Base-by-base conservation (phyloP, 2,329 filamentous ascomycete genomes). In the Epichloe baconii region DNA sequence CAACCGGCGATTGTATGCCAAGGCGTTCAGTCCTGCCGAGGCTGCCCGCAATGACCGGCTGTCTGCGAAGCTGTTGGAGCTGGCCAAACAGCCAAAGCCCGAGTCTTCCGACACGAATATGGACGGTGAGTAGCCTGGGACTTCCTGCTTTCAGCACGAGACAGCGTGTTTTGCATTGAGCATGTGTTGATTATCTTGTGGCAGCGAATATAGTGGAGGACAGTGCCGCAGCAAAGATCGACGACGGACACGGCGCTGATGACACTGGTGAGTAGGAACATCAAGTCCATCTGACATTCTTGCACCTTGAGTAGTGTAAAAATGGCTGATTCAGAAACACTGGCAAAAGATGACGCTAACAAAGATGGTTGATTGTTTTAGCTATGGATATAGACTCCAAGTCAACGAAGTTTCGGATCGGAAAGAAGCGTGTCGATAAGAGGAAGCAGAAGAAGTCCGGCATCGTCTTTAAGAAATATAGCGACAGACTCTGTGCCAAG, bases 1-100 rank as follows among this genome's bases (percentile, higher is more conserved):
- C 74, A 88, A 89, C 71, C 77, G 79, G 59, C 83, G 80, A 61
- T 77, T 95, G 57, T 90, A 90, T 68, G 75, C 79, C 57, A 82
- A 80, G 57, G 85, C 96, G 57, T 96, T 95, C 69, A 87, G 85
- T 1, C 91, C 91, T 15, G 82, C 83, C 51, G 88, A 91, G 66
- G 73, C 77, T 60, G 89, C 86, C 44, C 80, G 91, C 59, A 84
- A 83, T 49, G 84, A 90, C 68, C 83, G 91, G 58, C 79, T 96
- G 37, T 88, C 88, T 40, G 85, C 86, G 54, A 95, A 93, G 70
- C 75, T 96, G 54, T 75, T 90, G 62, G 88, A 90, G 65, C 67
- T 95, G 59, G 86, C 85, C 45, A 76, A 83, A 52, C 82, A 89
- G 63, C 83, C 87, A 54, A 88, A 86, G 66, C 82, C 86, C n/a